phyloP scores from a whole-genome alignment of 2,329 filamentous ascomycete genomes.

The Dactylellina drechsleri region DNA sequence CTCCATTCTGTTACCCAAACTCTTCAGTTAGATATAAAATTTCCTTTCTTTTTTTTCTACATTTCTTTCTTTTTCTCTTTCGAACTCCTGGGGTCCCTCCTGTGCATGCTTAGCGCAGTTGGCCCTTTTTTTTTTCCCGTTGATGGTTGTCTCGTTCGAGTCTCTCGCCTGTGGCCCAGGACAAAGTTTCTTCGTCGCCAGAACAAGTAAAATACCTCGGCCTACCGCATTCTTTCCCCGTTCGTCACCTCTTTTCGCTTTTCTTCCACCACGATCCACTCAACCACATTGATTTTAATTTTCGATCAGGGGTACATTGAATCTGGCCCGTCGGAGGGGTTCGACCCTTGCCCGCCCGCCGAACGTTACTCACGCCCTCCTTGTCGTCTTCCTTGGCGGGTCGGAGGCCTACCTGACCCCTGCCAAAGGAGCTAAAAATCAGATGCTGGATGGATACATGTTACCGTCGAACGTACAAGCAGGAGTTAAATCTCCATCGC shows the following conservation, averaged over 20 bases:
- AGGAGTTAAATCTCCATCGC: not conserved
- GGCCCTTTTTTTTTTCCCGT: constrained; percentile 10
- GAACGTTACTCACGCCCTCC: constrained; percentile 42
- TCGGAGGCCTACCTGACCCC: constrained; percentile 51
- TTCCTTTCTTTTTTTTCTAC: constrained; percentile 6
- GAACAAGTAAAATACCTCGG: constrained; percentile 35
- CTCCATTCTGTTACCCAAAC: constrained; percentile 17
- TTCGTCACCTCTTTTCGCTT: not conserved
- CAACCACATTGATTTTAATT: too few species aligned
- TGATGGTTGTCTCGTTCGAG: constrained; percentile 9
- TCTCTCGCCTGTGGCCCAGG: constrained; percentile 17
- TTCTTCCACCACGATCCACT: too few species aligned
- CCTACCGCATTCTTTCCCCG: constrained; percentile 29
- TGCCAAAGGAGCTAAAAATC: constrained; percentile 24
- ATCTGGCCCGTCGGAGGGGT: constrained; percentile 15
- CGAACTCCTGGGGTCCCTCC: constrained; percentile 31
- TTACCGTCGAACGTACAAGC: too few species aligned
- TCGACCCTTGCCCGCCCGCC: constrained; percentile 30
- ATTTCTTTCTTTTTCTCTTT: constrained; percentile 26
- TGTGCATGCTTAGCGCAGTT: constrained; percentile 23
- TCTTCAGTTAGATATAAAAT: not conserved
- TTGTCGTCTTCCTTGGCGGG: constrained; percentile 13
- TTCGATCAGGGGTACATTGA: not conserved
- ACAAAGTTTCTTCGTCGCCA: not conserved
- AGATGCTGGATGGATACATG: not conserved